Conservation (phyloP, 192 early-diverging fungal genomes). For the Mortierella antarctica region DNA sequence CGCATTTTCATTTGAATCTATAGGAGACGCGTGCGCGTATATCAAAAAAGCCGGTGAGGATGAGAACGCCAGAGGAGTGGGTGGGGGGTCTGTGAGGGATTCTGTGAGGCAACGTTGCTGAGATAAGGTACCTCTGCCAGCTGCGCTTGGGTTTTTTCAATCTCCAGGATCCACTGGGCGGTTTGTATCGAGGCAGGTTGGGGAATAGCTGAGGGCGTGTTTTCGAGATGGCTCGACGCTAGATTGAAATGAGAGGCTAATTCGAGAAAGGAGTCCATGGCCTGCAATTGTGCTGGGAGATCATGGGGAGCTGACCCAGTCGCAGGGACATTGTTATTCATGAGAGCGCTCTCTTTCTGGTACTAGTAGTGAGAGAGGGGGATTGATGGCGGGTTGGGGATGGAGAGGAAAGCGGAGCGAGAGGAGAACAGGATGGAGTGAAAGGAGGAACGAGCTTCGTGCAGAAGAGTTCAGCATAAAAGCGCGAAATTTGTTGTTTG, state of each 20-base stretch:
- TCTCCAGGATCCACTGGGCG: constrained; percentile 8
- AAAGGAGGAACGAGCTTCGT: no score
- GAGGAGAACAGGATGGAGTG: no score
- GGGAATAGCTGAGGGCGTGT: background rate
- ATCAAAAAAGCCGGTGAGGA: background rate
- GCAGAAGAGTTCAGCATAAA: no score
- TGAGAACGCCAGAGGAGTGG: no score
- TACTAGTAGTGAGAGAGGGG: background rate
- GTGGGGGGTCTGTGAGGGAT: no score
- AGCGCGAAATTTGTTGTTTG: background rate
- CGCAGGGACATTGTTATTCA: no score
- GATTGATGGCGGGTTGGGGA: no score
- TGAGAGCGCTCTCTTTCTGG: background rate
- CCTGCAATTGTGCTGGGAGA: constrained; percentile 7
- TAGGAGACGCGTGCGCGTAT: background rate
- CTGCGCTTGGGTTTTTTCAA: background rate
- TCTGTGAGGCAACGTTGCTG: no score
- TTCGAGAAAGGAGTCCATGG: constrained; percentile 20
- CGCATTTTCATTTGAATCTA: constrained; percentile 15
- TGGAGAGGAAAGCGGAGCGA: no score
- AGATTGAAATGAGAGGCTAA: constrained; percentile 16
- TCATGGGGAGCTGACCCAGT: background rate
- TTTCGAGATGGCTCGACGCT: background rate
- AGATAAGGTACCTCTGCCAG: constrained; percentile 3
- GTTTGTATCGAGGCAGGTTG: background rate